Evolutionary conservation across 179 eudicot genomes (phyloP), one percentile per base, ranked within the genome.

Genomic region (Vitellaria paradoxa): DNA sequence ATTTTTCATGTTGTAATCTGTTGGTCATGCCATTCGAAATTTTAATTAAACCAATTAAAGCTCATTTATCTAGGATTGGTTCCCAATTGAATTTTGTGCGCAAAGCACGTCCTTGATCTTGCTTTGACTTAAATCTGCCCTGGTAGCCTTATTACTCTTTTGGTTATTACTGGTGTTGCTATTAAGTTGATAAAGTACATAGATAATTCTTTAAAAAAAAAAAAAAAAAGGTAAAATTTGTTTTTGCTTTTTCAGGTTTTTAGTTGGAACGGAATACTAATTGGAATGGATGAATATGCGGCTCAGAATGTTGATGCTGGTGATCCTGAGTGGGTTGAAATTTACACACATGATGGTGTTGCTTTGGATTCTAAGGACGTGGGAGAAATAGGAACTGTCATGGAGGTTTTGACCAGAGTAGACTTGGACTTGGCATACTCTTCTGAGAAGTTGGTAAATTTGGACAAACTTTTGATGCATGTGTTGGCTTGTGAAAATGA

Each of bases 381-480:
- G 65, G 78, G 74, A 74, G 93, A 89, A 76, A 71, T 84, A 40
- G 81, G 69, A 55, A 79, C 42, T 65, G 76, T 85, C n/a, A 77
- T 81, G 87, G 86, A 89, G 80, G 72, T 80, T 65, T 75, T 91
- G 65, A 82, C 85, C 62, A 76, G 79, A 80, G 85, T 91, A 65
- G 91, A 91, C 62, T 78, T 85, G 67, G 94, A 87, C 76, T 78
- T 93, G 78, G 91, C 90, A 42, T 87, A 85, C 80, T 79, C 89
- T 69, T 90, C 92, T 20, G 93, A 91, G 81, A 96, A 93, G 82
- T 74, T 96, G 72, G 83, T 69, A 57, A 88, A 91, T 85, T 83
- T 96, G 82, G 98, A 93, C 50, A 83, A 85, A 69, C 90, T 86
- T 57, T 80, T 88, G 81, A 78, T 88, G 46, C 86, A 84, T 55